Percentiles rank a stretch among this genome's conserved stretches.
Conservation (phyloP, 306 rosid species). For the Alnus glutinosa region DNA sequence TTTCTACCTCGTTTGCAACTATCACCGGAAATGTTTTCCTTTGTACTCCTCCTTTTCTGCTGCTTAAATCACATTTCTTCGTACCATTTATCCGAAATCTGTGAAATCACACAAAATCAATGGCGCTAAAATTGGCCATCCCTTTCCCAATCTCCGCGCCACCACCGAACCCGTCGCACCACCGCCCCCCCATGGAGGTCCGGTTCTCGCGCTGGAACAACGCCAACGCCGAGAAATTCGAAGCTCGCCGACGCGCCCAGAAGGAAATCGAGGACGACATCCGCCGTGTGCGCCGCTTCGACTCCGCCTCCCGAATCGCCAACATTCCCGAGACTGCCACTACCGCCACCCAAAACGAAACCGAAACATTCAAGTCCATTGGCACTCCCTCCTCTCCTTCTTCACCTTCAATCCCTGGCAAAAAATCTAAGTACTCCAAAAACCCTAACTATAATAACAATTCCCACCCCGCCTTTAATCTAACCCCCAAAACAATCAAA, state of each 20-base stretch:
- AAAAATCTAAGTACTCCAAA: constrained; percentile 60
- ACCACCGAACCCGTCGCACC: constrained; percentile 32
- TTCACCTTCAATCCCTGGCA: constrained; percentile 66
- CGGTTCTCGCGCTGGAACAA: constrained; percentile 68
- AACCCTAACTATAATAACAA: constrained; percentile 40
- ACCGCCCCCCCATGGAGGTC: constrained; percentile 41
- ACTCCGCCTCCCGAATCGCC: constrained; percentile 43
- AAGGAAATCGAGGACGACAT: constrained; percentile 71
- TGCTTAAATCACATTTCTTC: neutral
- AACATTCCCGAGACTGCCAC: constrained; percentile 15
- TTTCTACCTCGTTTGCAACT: neutral
- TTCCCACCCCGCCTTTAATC: constrained; percentile 59
- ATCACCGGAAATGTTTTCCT: neutral
- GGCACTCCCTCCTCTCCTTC: constrained; percentile 78
- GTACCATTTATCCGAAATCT: neutral
- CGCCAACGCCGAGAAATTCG: constrained; percentile 70
- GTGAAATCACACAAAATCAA: neutral
- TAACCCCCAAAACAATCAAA: constrained; percentile 26
- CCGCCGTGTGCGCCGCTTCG: constrained; percentile 69
- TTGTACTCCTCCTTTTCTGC: neutral
- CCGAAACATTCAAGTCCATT: constrained; percentile 38
- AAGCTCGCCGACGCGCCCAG: constrained; percentile 56
- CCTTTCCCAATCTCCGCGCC: constrained; percentile 55
- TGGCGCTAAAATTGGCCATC: constrained; percentile 63
- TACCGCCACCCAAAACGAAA: constrained; percentile 5